Evolutionary conservation across 1,139 yeast species (phyloP), one percentile per base, ranked within the genome.

Genomic region (Pichia sp.): DNA sequence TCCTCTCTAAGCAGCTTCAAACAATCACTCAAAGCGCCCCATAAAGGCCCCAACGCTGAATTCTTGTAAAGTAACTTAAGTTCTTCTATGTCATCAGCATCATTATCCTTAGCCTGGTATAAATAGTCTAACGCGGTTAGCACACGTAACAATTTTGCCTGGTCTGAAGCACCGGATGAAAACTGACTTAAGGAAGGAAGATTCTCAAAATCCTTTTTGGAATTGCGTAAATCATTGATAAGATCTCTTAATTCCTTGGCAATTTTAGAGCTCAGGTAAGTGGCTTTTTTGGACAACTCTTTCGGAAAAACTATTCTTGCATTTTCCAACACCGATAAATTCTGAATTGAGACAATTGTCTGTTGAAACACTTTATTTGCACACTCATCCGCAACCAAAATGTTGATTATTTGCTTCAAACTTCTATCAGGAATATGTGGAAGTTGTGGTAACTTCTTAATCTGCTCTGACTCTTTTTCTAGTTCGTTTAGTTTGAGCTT

Each of bases 51-150:
- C 56, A 92, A 73, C 1, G 88, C 82, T 67, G 92, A 78, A 43
- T 77, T 77, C 57, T 81, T 80, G 67, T 90, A 90, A 27, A 89
- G 71, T 0, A 73, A 73, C n/a, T 84, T 81, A 55, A 87, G 70
- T 61, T 78, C 77, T 57, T 75, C 78, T 51, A 73, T 68, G 53
- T 75, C 80, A 46, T 62, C 58, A 6, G 59, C 66, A 7, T 64
- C 67, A 17, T 64, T 63, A 12, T 68, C 68, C 29, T 66, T 73
- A 1, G 76, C 70, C 58, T 84, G 87, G 69, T 83, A 87, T 70
- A 92, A 77, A 64, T 87, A 91, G 65, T 92, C 97, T 59, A 92
- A 77, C 0, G 97, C 97, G 0, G 98, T 92, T 62, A 92, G 75
- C 6, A 91, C 85, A 53, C 97, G 77, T 56, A 93, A 74, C 24